A percentile compares a stretch with the other conserved stretches of the same genome.
phyloP scores from a whole-genome alignment of 306 rosid genomes.

The Rosa rugosa region DNA sequence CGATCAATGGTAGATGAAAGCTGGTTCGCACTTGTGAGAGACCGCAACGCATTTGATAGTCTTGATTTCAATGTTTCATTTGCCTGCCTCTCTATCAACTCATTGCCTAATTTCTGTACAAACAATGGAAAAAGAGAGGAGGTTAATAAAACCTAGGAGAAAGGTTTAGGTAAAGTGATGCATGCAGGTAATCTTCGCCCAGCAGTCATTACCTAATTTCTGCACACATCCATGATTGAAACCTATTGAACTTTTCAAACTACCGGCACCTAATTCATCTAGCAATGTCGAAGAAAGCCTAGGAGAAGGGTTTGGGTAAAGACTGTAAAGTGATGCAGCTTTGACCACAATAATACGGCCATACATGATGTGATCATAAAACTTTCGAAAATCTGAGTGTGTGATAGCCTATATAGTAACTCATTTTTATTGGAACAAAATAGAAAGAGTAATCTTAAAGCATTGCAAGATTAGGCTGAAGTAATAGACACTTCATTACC shows the following conservation, averaged over 20 bases:
- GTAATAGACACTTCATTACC: not conserved
- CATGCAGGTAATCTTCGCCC: not conserved
- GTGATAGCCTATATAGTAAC: not conserved
- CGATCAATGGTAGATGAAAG: constrained; percentile 80
- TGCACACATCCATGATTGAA: too few species aligned
- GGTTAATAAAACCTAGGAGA: not conserved
- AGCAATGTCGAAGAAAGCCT: not conserved
- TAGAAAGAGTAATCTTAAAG: not conserved
- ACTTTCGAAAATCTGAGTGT: not conserved
- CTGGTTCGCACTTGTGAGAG: constrained; percentile 77
- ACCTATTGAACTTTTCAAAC: not conserved
- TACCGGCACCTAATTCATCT: not conserved
- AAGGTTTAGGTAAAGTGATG: not conserved
- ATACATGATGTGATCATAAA: not conserved
- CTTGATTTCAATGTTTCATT: constrained; percentile 65
- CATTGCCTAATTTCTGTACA: constrained; percentile 67
- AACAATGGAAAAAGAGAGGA: constrained; percentile 13
- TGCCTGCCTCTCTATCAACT: constrained; percentile 72
- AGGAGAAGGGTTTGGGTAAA: not conserved
- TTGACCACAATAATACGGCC: not conserved
- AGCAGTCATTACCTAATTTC: too few species aligned
- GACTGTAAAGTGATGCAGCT: not conserved
- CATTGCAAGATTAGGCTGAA: not conserved
- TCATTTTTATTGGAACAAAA: not conserved
- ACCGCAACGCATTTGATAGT: constrained; percentile 68